These are phyloP conservation scores for Neotropicomus parvogracilis DNA, from an alignment of 1,284 basidiomycete genomes.

Conservation along the genomic window DNA sequence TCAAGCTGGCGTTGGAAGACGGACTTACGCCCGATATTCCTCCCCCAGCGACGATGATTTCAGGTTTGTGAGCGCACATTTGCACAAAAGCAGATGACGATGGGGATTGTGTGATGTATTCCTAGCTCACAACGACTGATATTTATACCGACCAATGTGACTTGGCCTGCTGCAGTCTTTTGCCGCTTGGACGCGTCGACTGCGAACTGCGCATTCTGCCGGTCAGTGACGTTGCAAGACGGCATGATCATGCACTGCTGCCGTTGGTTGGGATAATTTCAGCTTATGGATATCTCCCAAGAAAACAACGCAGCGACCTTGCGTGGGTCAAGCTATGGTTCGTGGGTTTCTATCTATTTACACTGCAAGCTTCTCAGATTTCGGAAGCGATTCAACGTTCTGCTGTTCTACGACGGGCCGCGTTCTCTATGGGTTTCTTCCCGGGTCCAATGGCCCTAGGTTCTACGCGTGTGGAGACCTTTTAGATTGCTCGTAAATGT, in stretches of 20 bases:
- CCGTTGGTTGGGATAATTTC: too few relatives aligned
- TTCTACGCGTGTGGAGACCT: too few relatives aligned
- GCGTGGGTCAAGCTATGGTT: too few relatives aligned
- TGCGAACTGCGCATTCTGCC: constrained; percentile 9
- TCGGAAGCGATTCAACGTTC: neutral
- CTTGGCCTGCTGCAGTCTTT: neutral
- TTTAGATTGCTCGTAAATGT: constrained; percentile 30
- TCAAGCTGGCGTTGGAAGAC: neutral
- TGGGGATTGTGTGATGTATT: neutral
- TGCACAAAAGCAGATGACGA: neutral
- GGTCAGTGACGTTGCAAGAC: constrained; percentile 1
- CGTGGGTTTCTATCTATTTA: too few relatives aligned
- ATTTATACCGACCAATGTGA: constrained; percentile 12
- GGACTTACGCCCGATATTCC: constrained; percentile 28
- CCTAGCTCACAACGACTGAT: neutral
- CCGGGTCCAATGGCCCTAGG: too few relatives aligned
- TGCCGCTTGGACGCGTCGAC: constrained; percentile 24
- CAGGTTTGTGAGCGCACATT: constrained; percentile 17
- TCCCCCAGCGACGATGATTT: constrained; percentile 26
- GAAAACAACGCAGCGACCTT: too few relatives aligned
- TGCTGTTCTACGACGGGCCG: neutral
- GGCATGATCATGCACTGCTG: too few relatives aligned
- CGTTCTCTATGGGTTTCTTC: neutral
- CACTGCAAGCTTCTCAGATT: neutral
- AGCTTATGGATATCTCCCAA: too few relatives aligned